phyloP scores from a whole-genome alignment of 2,329 filamentous ascomycete genomes.

The Tolypocladium tropicale region DNA sequence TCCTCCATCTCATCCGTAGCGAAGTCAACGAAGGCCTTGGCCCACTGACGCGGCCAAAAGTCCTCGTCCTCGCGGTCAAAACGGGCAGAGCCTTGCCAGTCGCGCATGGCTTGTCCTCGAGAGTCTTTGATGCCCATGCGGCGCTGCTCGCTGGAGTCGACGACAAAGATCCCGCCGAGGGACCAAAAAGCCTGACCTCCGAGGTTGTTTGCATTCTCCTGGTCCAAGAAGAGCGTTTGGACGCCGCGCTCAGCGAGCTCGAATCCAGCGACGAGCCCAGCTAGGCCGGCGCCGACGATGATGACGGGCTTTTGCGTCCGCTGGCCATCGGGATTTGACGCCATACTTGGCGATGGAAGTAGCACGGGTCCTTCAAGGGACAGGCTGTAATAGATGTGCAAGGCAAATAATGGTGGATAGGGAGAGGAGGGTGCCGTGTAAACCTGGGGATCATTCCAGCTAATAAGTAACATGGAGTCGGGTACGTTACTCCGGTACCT shows the following conservation, averaged over 20 bases:
- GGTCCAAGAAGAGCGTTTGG: constrained; percentile 43
- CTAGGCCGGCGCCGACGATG: constrained; percentile 46
- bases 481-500: too few species aligned
- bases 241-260: constrained; percentile 42
- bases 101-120: constrained; percentile 44
- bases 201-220: constrained; percentile 45
- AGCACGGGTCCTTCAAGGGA: background rate
- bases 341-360: background rate
- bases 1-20: constrained; percentile 46
- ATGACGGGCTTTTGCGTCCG: constrained; percentile 29
- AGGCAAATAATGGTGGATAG: too few species aligned
- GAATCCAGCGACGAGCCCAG: constrained; percentile 49
- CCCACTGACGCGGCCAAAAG: constrained; percentile 49
- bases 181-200: constrained; percentile 57
- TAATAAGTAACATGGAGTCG: too few species aligned
- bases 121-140: constrained; percentile 48
- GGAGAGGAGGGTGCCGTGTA: too few species aligned
- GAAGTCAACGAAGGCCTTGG: constrained; percentile 54
- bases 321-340: background rate
- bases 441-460: background rate
- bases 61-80: constrained; percentile 49
- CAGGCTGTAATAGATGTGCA: background rate
- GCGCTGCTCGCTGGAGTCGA: constrained; percentile 46
- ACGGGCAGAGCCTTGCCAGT: constrained; percentile 47
- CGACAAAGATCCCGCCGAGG: constrained; percentile 50